Percentiles rank a stretch among this genome's conserved stretches.
Evolutionary conservation across 2,329 filamentous ascomycete species (phyloP).

Genomic region (Penicillium italicum): DNA sequence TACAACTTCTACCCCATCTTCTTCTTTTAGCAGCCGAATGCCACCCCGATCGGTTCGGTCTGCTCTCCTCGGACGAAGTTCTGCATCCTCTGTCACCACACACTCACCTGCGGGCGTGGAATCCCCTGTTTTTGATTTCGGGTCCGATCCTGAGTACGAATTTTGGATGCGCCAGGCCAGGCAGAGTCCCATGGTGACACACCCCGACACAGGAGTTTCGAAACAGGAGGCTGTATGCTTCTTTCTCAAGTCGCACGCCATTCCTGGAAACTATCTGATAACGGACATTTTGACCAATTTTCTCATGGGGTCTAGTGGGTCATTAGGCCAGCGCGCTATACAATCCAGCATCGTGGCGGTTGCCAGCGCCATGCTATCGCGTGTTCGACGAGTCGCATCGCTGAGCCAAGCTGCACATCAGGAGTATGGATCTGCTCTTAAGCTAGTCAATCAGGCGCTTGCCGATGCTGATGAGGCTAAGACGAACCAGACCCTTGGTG

Average conservation of each 20-base stretch:
- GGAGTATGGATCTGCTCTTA: conserved; percentile 54
- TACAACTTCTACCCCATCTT: conserved; percentile 25
- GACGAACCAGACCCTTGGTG: conserved; percentile 46
- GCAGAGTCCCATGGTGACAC: conserved; percentile 17
- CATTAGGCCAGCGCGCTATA: conserved; percentile 31
- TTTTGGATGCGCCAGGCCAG: conserved; percentile 12
- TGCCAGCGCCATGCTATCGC: conserved; percentile 56
- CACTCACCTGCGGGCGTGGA: conserved; percentile 5
- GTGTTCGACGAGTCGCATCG: conserved; percentile 48
- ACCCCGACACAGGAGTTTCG: conserved; percentile 21
- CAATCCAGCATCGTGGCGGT: conserved; percentile 54
- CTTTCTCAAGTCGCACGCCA: conserved; percentile 35
- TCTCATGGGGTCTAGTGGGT: conserved; percentile 14
- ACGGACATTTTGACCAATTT: conserved; percentile 22
- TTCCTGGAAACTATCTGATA: conserved; percentile 28
- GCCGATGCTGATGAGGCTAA: conserved; percentile 32
- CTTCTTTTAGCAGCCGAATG: conserved; percentile 3
- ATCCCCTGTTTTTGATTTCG: conserved; percentile 15
- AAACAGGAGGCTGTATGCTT: conserved; percentile 35
- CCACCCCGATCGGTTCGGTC: conserved; percentile 7
- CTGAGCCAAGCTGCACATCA: conserved; percentile 49
- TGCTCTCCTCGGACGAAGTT: too few relatives aligned
- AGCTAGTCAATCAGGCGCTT: conserved; percentile 39
- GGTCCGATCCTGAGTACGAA: conserved; percentile 12
- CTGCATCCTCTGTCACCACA: conserved; percentile 22